Evolutionary conservation across 1,284 basidiomycete genomes (phyloP).

Genomic region (Trichosporon sp.): DNA sequence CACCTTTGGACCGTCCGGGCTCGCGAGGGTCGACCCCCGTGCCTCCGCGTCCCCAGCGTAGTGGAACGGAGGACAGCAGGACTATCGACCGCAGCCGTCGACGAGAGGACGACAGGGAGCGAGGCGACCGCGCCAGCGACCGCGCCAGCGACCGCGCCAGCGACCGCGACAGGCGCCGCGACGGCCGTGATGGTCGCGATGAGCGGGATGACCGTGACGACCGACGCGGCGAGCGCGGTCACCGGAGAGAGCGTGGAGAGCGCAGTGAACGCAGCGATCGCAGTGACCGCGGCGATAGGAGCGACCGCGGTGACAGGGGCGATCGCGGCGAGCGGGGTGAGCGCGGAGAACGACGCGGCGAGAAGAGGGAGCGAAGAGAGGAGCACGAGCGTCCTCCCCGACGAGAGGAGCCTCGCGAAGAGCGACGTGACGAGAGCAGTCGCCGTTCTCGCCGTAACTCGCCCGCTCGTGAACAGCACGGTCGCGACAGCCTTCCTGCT

Average conservation of each 20-base stretch:
- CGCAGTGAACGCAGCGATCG: constrained; percentile 21
- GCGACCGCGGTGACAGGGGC: constrained; percentile 18
- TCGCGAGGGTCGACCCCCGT: constrained; percentile 21
- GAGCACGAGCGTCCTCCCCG: constrained; percentile 19
- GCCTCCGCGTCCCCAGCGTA: constrained; percentile 32
- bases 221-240: neutral
- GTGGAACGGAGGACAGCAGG: constrained; percentile 48
- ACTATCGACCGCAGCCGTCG: constrained; percentile 40
- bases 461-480: constrained; percentile 11
- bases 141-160: constrained; percentile 20
- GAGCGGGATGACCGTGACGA: constrained; percentile 15
- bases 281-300: constrained; percentile 19
- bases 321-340: constrained; percentile 15
- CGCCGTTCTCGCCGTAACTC: constrained; percentile 16
- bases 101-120: constrained; percentile 30
- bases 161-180: constrained; percentile 22
- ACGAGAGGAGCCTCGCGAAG: constrained; percentile 14
- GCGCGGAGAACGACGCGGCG: neutral
- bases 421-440: constrained; percentile 1
- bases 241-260: neutral
- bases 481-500: constrained; percentile 5
- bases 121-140: constrained; percentile 24
- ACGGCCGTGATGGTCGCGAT: constrained; percentile 14
- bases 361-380: constrained; percentile 15
- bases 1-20: neutral